Base-by-base conservation (phyloP, 1,139 yeast genomes). In the Oligophagozyma castellii region DNA sequence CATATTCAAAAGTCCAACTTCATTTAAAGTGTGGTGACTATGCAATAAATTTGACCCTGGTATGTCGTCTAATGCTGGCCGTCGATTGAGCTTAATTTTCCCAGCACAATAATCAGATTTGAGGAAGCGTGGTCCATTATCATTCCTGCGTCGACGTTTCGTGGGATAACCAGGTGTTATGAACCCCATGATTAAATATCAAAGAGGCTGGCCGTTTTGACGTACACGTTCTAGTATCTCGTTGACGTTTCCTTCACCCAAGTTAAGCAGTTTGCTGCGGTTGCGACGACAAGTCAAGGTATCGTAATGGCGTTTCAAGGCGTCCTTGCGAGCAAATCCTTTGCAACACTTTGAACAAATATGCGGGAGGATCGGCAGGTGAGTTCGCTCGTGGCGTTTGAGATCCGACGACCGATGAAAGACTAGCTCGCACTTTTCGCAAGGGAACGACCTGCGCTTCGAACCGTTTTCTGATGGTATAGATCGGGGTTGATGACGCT, bases 241-340 rank as follows among this genome's bases (percentile, higher is more conserved):
- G 27, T 44, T 42, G 20, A 48, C 39, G 14, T 48, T 46, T 11
- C 30, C 35, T 14, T 48, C 51, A 4, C 49, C 46, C 19, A 40
- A 43, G 27, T 46, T 44, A 14, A 42, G 35, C 28, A 66, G 41
- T 34, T 64, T 58, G 52, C 73, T 61, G 55, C 79, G 40, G 62
- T 77, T 78, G 33, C 89, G 51, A 42, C 70, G 71, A 58, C 84
- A 78, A 1, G 84, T 77, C 36, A 73, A 59, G 0, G 86, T 78
- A 30, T 75, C 79, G 38, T 62, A 62, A 51, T 73, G 92, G 41
- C 89, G 59, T 48, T 75, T 77, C 39, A 79, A 57, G 0, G 92
- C 92, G 54, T 79, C 93, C 45, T 76, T 76, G 24, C 93, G 56
- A 2, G 89, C 89, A 59, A 79, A 79, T 0, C 89, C 86, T 45